These are phyloP conservation scores for Mortierella antarctica DNA, from an alignment of 192 early-diverging fungal species.

Conservation along the genomic window DNA sequence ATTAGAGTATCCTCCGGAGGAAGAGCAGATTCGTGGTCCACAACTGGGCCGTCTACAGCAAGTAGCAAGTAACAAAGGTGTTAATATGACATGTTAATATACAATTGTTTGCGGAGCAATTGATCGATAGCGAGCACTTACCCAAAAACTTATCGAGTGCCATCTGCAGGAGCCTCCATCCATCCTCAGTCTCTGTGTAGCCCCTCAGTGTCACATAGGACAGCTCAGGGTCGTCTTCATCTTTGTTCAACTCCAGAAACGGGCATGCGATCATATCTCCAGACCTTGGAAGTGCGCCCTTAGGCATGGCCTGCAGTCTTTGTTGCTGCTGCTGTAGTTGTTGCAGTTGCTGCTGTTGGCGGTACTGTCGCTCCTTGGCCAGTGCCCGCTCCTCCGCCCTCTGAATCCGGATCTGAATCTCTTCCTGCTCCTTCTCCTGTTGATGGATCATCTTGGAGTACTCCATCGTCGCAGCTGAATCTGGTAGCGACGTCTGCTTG, in stretches of 20 bases:
- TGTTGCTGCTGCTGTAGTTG: slow-evolving; percentile 2
- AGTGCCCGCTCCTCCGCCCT: slow-evolving; percentile 7
- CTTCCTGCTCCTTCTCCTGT: neutral
- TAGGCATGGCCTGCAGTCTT: neutral
- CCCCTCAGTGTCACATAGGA: slow-evolving; percentile 27
- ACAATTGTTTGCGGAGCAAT: neutral
- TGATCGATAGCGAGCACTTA: neutral
- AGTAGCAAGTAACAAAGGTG: neutral
- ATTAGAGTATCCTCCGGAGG: slow-evolving; percentile 45
- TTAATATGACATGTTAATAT: neutral
- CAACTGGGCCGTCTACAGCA: slow-evolving; percentile 21
- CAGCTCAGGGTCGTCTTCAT: neutral
- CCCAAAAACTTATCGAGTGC: slow-evolving; percentile 32
- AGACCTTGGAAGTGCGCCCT: neutral
- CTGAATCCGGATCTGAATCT: slow-evolving; percentile 2
- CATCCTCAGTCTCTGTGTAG: slow-evolving; percentile 48
- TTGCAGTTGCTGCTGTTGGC: neutral
- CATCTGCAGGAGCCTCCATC: slow-evolving; percentile 29
- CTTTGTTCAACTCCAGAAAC: slow-evolving; percentile 23
- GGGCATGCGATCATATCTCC: slow-evolving; percentile 12
- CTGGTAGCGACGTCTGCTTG: slow-evolving; percentile 29
- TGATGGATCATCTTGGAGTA: slow-evolving; percentile 9
- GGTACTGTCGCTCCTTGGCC: neutral
- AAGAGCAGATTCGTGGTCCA: slow-evolving; percentile 18
- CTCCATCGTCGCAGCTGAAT: slow-evolving; percentile 29